Percentiles rank a stretch among this genome's conserved stretches.
Evolutionary conservation across 116 monocot genomes (phyloP).

Genomic region (Zostera marina): DNA sequence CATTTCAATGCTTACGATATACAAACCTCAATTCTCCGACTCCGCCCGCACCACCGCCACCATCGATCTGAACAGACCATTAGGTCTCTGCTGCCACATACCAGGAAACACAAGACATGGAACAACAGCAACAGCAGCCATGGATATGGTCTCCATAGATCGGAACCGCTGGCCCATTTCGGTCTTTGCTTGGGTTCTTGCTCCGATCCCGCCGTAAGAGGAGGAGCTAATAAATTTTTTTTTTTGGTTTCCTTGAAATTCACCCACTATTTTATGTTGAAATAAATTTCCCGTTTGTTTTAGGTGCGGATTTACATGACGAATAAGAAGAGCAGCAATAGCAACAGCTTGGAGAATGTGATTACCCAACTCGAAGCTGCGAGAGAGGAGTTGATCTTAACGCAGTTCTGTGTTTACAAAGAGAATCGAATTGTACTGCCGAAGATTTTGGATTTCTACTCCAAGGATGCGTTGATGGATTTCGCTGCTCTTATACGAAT

Average conservation of each 20-base stretch:
- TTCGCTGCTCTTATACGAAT: constrained; percentile 33
- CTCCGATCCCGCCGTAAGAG: constrained; percentile 83
- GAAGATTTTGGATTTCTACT: constrained; percentile 52
- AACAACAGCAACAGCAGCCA: constrained; percentile 38
- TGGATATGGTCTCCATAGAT: constrained; percentile 38
- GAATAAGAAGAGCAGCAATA: constrained; percentile 5
- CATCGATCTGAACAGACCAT: constrained; percentile 26
- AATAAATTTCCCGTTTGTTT: no score
- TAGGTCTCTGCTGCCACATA: constrained; percentile 31
- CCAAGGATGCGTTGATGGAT: constrained; percentile 44
- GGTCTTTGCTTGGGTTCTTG: constrained; percentile 80
- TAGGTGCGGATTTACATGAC: constrained; percentile 73
- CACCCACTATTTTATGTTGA: no score
- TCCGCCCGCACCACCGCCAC: constrained; percentile 35
- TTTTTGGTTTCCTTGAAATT: no score
- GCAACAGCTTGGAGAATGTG: constrained; percentile 9
- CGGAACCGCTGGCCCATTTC: constrained; percentile 69
- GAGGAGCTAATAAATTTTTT: no score
- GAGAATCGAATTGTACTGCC: constrained; percentile 67
- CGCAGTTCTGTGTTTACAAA: constrained; percentile 45
- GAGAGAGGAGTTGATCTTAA: constrained; percentile 79
- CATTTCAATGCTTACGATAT: constrained; percentile 61
- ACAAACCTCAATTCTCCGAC: constrained; percentile 55
- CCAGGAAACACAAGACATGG: constrained; percentile 32
- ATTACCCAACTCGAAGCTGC: constrained; percentile 57